A percentile compares a stretch with the other conserved stretches of the same genome.
Evolutionary conservation across 2,329 filamentous ascomycete genomes (phyloP).

Genomic region (Colletotrichum camelliae): DNA sequence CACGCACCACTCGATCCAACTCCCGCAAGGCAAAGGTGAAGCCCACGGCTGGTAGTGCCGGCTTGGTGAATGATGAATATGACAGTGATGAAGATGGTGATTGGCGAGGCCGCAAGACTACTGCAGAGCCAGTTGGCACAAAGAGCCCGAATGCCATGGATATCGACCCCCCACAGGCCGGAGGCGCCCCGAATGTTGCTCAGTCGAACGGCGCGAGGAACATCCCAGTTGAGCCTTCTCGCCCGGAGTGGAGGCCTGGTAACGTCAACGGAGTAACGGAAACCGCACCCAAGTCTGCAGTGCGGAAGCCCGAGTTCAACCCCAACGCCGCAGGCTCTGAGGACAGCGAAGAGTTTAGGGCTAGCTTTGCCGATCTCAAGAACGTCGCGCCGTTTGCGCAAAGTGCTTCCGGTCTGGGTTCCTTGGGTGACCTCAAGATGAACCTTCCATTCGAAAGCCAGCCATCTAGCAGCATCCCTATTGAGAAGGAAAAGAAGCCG

Average conservation of each 20-base stretch:
- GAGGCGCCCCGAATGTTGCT: conserved; percentile 16
- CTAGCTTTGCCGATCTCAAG: conserved; percentile 58
- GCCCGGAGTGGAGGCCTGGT: conserved; percentile 64
- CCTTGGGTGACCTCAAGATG: conserved; percentile 60
- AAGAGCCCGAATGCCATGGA: conserved; percentile 68
- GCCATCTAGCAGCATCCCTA: conserved; percentile 46
- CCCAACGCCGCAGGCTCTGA: conserved; percentile 55
- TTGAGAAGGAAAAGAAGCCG: conserved; percentile 37
- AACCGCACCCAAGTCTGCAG: conserved; percentile 14
- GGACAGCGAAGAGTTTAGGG: conserved; percentile 60
- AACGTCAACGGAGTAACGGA: conserved; percentile 34
- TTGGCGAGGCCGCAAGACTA: conserved; percentile 38
- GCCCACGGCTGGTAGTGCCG: conserved; percentile 49
- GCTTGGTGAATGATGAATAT: conserved; percentile 51
- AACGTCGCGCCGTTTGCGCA: conserved; percentile 61
- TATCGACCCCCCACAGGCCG: conserved; percentile 58
- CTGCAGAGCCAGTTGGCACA: conserved; percentile 30
- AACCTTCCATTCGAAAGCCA: conserved; percentile 62
- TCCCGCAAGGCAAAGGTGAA: conserved; percentile 67
- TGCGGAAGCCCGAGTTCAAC: conserved; percentile 29
- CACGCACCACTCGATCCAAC: conserved; percentile 46
- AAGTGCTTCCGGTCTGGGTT: conserved; percentile 53
- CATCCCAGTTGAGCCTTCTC: conserved; percentile 63
- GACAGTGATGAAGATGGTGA: conserved; percentile 47
- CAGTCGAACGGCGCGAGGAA: conserved; percentile 48